Evolutionary conservation across 305 asterid species (phyloP), one percentile per base, ranked within the genome.

Genomic region (Rubia tinctorum): DNA sequence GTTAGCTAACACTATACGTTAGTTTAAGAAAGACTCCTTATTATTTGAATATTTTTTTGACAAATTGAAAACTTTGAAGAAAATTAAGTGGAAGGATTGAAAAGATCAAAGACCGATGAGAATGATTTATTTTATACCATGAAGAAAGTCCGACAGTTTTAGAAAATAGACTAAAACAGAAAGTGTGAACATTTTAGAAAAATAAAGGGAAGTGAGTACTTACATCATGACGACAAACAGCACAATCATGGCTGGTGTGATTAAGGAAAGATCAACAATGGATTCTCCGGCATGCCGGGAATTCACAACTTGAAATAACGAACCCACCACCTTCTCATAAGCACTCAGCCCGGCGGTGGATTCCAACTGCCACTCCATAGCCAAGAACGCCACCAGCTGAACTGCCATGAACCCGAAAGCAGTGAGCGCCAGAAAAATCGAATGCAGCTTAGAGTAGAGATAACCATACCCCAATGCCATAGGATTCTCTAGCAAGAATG

Each of bases 211-310:
- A 27, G 5, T 0, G 39, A 34, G 2, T 34, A 78, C 81, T 78
- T 67, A 80, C 83, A 83, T 83, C 87, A 83, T 78, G 53, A 49
- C 12, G 27, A 72, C 65, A 17, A 80, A 73, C n/a, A 80, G 12
- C 59, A 80, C 81, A 73, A 83, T 51, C 14, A 80, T 66, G 22
- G 87, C 81, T 5, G 87, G 78, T 71, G 66, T 18, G 15, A 80
- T 25, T 11, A 66, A 11, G 5, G 87, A 78, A 49, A 78, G 67
- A 68, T 83, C 87, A 10, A 78, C 53, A 2, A 70, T 60, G 0
- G 79, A 77, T 73, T 76, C 80, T 6, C 83, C 87, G 7, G 81
- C 11, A 34, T 83, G 84, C 51, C 87, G 73, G 0, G 84, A 69
- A 72, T 80, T 80, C 51, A 78, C 73, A 2, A 78, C 80, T 25